A percentile compares a stretch with the other conserved stretches of the same genome.
phyloP scores from a whole-genome alignment of 768 basidiomycete genomes.

The Trichaptum fuscoviolaceum region DNA sequence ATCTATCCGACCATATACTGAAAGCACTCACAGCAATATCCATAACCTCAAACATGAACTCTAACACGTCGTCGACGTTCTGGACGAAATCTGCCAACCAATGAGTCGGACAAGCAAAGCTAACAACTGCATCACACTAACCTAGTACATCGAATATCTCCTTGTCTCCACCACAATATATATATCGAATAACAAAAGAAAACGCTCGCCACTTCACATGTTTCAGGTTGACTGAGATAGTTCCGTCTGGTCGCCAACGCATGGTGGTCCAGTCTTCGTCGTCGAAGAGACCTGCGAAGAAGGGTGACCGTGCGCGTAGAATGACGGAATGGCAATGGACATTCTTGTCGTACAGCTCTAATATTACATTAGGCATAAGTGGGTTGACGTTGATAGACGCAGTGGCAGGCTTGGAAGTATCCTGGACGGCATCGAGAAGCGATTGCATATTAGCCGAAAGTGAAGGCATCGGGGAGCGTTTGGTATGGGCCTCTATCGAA shows the following conservation, averaged over 20 bases:
- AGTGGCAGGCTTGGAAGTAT: slow-evolving; percentile 7
- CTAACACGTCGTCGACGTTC: slow-evolving; percentile 69
- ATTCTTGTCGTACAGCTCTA: slow-evolving; percentile 62
- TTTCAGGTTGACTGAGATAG: slow-evolving; percentile 58
- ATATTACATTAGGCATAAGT: slow-evolving; percentile 59
- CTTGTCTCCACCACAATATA: slow-evolving; percentile 67
- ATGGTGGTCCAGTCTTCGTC: slow-evolving; percentile 74
- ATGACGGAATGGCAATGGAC: slow-evolving; percentile 68
- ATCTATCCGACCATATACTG: not conserved
- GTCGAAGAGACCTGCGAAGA: slow-evolving; percentile 82
- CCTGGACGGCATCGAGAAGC: slow-evolving; percentile 41
- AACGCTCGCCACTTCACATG: slow-evolving; percentile 74
- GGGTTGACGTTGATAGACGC: slow-evolving; percentile 17
- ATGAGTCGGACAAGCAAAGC: slow-evolving; percentile 8
- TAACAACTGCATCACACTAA: slow-evolving; percentile 27
- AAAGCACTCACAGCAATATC: slow-evolving; percentile 63
- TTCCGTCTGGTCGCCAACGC: slow-evolving; percentile 48
- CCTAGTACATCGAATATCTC: slow-evolving; percentile 71
- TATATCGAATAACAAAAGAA: slow-evolving; percentile 66
- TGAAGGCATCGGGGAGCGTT: slow-evolving; percentile 44
- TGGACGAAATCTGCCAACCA: slow-evolving; percentile 49
- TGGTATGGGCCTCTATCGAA: slow-evolving; percentile 58
- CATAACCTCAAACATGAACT: slow-evolving; percentile 84
- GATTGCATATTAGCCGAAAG: slow-evolving; percentile 44
- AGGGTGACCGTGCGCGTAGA: slow-evolving; percentile 75